Base-by-base conservation (phyloP, 305 asterid genomes). In the Rubia occidens region DNA sequence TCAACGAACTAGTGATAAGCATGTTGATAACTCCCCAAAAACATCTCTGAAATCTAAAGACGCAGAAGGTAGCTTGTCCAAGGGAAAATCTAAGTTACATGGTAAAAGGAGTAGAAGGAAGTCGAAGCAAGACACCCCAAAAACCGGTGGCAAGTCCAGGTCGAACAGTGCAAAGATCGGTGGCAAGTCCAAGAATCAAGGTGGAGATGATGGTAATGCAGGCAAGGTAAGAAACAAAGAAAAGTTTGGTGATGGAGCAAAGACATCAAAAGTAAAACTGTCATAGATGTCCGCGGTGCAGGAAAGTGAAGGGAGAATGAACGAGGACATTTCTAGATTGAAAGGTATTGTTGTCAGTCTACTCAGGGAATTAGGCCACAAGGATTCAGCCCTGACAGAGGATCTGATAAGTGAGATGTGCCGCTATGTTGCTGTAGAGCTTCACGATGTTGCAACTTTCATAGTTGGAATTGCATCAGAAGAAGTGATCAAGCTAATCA, bases 381-480 rank as follows among this genome's bases (percentile, higher is more conserved):
- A 89, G 13, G 95, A 96, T 39, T 84, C 87, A 26, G 79, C 85
- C 78, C 81, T 94, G 73, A 81, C 87, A 2, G 99, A 94, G 81
- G 99, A 94, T 81, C 96, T 94, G 63, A 82, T 94, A 17, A 86
- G 84, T 60, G 97, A 94, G 86, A 90, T 94, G 79, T 91, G 97
- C 68, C 90, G 97, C 67, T 94, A 90, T 78, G 99, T 97, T 43
- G 95, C 95, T 66, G 81, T 95, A 15, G 99, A 94, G 81, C 96
- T 94, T 76, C 99, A 90, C 73, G 91, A 90, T 8, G 97, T 94
- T 76, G 95, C 96, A 32, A 92, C 99, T 80, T 79, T 86, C 51
- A 78, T 94, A 13, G 99, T 97, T n/a, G 99, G 97, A 72, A 81
- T 94, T 66, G 91, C 99, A 65, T 89, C 99, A 68, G 97, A 94